Percentiles rank a stretch among this genome's conserved stretches.
phyloP scores from a whole-genome alignment of 2,329 filamentous ascomycete species.

The Calonectria leucothoes region DNA sequence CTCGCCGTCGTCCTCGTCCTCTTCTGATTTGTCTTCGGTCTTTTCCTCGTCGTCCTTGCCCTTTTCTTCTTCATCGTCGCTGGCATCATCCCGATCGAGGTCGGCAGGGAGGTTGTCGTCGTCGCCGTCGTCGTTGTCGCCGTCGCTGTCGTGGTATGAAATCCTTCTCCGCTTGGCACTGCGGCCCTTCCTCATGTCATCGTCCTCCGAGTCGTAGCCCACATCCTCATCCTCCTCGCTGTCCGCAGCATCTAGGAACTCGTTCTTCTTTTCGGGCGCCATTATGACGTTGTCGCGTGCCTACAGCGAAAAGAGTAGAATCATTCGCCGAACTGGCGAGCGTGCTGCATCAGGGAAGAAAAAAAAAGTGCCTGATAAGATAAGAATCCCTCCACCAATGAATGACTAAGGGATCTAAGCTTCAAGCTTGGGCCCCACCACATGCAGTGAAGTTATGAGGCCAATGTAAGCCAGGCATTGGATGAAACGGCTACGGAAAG shows the following conservation, averaged over 20 bases:
- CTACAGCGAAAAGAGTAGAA: no score
- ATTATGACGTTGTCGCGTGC: constrained; percentile 54
- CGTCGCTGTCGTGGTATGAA: constrained; percentile 51
- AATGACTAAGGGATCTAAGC: not conserved
- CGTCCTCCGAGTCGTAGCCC: constrained; percentile 76
- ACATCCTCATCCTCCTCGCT: constrained; percentile 69
- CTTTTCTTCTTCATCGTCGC: constrained; percentile 48
- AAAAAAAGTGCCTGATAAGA: not conserved
- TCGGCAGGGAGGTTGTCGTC: constrained; percentile 36
- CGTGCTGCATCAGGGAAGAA: not conserved
- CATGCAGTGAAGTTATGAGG: not conserved
- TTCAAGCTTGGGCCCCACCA: not conserved
- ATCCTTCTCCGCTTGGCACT: constrained; percentile 73
- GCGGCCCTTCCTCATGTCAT: constrained; percentile 73
- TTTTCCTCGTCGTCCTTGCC: constrained; percentile 43
- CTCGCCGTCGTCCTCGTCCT: constrained; percentile 34
- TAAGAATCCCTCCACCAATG: not conserved
- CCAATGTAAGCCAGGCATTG: not conserved
- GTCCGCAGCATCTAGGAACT: constrained; percentile 72
- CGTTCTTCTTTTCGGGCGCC: constrained; percentile 77
- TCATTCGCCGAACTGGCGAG: not conserved
- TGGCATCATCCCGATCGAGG: constrained; percentile 35
- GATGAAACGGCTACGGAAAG: not conserved
- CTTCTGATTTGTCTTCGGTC: constrained; percentile 25
- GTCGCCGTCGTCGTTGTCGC: constrained; percentile 51